Conservation (phyloP, 1,284 basidiomycete species). For the Grifola frondosa region DNA sequence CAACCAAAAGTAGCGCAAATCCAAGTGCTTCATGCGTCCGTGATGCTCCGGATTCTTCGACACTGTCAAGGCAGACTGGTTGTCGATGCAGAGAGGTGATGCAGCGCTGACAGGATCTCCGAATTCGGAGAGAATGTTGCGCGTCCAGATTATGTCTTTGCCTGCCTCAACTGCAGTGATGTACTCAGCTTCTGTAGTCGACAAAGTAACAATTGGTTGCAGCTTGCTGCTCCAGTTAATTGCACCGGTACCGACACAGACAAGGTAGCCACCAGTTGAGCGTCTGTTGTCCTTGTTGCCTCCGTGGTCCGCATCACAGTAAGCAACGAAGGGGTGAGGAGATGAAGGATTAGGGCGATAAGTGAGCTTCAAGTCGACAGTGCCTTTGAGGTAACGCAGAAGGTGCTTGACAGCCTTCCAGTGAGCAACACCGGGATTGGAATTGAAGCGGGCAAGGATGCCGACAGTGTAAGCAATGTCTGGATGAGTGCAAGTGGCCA, state of each 20-base stretch:
- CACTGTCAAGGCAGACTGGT: too few species aligned
- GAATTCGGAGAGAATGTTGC: constrained; percentile 30
- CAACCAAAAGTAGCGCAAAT: too few species aligned
- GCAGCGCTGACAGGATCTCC: constrained; percentile 31
- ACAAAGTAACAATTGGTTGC: constrained; percentile 33
- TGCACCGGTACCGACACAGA: constrained; percentile 21
- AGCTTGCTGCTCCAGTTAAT: constrained; percentile 42
- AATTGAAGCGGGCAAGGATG: constrained; percentile 9
- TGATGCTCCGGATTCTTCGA: too few species aligned
- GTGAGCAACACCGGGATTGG: constrained; percentile 16
- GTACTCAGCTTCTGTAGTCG: constrained; percentile 26
- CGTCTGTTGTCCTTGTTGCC: constrained; percentile 19
- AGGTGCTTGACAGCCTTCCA: constrained; percentile 20
- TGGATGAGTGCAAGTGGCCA: constrained; percentile 5
- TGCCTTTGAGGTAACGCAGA: constrained; percentile 26
- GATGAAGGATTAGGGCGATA: constrained; percentile 1
- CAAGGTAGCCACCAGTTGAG: constrained; percentile 3
- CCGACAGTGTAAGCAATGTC: constrained; percentile 7
- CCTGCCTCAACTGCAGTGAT: constrained; percentile 5
- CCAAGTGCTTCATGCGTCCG: too few species aligned
- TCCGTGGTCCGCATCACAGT: constrained; percentile 33
- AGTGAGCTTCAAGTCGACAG: constrained; percentile 7
- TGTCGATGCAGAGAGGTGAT: constrained; percentile 20
- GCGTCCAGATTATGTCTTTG: constrained; percentile 4
- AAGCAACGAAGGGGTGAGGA: constrained; percentile 32